Evolutionary conservation across 345 rosid genomes (phyloP).

Genomic region (Hirschfeldia incana): DNA sequence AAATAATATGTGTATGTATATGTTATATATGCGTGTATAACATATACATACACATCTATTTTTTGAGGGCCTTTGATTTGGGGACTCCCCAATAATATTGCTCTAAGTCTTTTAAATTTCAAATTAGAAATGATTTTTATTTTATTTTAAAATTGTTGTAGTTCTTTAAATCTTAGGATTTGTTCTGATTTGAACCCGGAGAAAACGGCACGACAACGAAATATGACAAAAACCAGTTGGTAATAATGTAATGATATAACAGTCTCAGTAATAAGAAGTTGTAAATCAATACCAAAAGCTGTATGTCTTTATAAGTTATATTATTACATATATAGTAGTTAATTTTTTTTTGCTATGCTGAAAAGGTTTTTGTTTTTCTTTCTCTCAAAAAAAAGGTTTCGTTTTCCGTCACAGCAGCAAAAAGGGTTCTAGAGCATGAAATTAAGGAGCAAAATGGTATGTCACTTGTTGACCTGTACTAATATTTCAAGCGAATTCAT

Average conservation of each 20-base stretch:
- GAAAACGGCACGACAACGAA: not conserved
- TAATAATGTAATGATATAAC: not conserved
- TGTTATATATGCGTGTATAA: too few species aligned
- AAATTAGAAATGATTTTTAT: too few species aligned
- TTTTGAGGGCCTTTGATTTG: too few species aligned
- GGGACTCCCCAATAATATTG: too few species aligned
- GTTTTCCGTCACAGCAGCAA: not conserved
- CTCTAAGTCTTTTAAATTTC: too few species aligned
- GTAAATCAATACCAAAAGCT: not conserved
- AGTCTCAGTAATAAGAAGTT: not conserved
- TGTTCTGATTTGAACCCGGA: not conserved
- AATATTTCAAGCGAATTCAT: slow-evolving; percentile 15
- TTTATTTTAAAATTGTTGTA: too few species aligned
- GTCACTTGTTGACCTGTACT: slow-evolving; percentile 19
- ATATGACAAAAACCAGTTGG: not conserved
- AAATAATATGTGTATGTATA: too few species aligned
- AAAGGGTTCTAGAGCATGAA: slow-evolving; percentile 12
- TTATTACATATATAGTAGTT: not conserved
- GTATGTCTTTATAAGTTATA: too few species aligned
- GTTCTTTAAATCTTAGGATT: not conserved
- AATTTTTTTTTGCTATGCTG: not conserved
- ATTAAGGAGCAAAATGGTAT: slow-evolving; percentile 20
- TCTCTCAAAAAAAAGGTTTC: too few species aligned
- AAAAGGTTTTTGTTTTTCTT: not conserved
- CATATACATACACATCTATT: too few species aligned